Evolutionary conservation across 1,139 yeast genomes (phyloP).

Genomic region (Martiniozyma asiatica): DNA sequence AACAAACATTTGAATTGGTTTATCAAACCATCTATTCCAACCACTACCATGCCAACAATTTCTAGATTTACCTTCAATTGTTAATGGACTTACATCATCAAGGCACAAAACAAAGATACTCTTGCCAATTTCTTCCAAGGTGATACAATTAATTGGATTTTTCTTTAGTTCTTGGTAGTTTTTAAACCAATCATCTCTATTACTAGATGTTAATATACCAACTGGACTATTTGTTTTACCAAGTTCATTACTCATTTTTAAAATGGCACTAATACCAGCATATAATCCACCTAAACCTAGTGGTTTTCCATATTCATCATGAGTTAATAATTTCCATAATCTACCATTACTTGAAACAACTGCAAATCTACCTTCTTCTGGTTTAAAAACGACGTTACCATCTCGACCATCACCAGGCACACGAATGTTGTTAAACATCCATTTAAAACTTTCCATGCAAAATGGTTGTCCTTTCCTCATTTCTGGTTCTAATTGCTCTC

Average conservation of each 20-base stretch:
- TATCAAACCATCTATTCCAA: constrained; percentile 80
- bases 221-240: constrained; percentile 36
- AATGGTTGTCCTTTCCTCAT: constrained; percentile 69
- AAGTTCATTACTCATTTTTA: constrained; percentile 31
- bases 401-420: constrained; percentile 55
- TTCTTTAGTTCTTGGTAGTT: constrained; percentile 47
- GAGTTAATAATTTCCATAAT: constrained; percentile 72
- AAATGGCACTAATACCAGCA: constrained; percentile 49
- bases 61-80: constrained; percentile 76
- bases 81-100: constrained; percentile 59
- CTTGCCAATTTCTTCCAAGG: constrained; percentile 60
- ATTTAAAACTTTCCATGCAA: constrained; percentile 88
- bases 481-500: constrained; percentile 64
- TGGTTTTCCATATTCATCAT: constrained; percentile 26
- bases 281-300: constrained; percentile 22
- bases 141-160: constrained; percentile 33
- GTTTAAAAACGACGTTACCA: constrained; percentile 39
- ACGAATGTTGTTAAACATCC: constrained; percentile 86
- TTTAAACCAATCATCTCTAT: constrained; percentile 73
- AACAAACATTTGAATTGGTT: constrained; percentile 79
- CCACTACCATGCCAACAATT: constrained; percentile 96
- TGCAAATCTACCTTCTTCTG: constrained; percentile 54
- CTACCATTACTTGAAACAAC: constrained; percentile 66
- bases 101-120: constrained; percentile 74
- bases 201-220: constrained; percentile 73